phyloP scores from a whole-genome alignment of 371 early-diverging fungal species.

The Batrachochytrium dendrobatidis region DNA sequence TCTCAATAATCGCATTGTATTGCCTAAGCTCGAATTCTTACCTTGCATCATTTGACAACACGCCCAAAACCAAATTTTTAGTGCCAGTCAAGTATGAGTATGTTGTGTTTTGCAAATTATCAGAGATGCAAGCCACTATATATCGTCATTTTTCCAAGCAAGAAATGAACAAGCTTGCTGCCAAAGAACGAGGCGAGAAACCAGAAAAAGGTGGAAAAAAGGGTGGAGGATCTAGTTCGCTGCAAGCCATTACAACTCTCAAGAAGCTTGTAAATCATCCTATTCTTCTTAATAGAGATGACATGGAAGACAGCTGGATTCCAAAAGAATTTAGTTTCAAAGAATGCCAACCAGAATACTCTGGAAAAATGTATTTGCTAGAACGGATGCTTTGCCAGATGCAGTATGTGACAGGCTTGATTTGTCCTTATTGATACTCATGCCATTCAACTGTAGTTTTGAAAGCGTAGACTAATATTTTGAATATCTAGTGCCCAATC shows the following conservation, averaged over 20 bases:
- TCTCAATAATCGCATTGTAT: neutral
- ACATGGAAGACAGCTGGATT: slow-evolving; percentile 8
- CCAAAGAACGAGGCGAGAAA: too few relatives aligned
- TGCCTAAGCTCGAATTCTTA: too few relatives aligned
- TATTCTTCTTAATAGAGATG: slow-evolving; percentile 47
- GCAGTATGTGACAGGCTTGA: slow-evolving; percentile 17
- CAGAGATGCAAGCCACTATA: slow-evolving; percentile 67
- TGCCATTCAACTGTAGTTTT: too few relatives aligned
- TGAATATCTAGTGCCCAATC: slow-evolving; percentile 60
- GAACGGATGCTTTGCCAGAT: slow-evolving; percentile 52
- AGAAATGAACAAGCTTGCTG: slow-evolving; percentile 57
- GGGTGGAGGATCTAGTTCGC: slow-evolving; percentile 42
- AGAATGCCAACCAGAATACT: slow-evolving; percentile 54
- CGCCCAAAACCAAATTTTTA: too few relatives aligned
- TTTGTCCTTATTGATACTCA: neutral
- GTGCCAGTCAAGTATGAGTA: slow-evolving; percentile 94
- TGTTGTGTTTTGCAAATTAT: slow-evolving; percentile 87
- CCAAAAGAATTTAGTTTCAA: slow-evolving; percentile 48
- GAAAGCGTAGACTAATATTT: too few relatives aligned
- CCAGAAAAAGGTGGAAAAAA: too few relatives aligned
- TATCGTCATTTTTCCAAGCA: slow-evolving; percentile 72
- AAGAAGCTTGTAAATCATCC: slow-evolving; percentile 97
- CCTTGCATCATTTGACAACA: too few relatives aligned
- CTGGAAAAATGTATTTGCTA: slow-evolving; percentile 84
- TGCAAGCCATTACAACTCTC: slow-evolving; percentile 83